Percentiles rank a stretch among this genome's conserved stretches.
These are phyloP conservation scores for Nemania diffusa DNA, from an alignment of 2,329 filamentous ascomycete genomes.

Conservation along the genomic window DNA sequence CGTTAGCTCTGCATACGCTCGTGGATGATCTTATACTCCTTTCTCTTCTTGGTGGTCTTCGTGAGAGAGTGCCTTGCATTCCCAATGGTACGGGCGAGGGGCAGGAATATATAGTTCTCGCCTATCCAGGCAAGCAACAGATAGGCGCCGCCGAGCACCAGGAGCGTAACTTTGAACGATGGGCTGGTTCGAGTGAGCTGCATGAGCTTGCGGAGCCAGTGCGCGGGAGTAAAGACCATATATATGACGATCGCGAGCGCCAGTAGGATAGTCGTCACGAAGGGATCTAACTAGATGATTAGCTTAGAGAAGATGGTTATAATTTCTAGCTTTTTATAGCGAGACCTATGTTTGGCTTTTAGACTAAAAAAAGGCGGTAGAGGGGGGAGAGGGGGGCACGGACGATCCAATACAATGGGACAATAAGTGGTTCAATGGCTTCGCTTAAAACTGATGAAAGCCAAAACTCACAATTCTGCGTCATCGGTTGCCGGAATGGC, in stretches of 20 bases:
- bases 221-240: conserved; percentile 80
- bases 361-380: background rate
- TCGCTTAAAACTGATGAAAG: background rate
- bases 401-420: background rate
- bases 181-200: conserved; percentile 81
- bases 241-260: conserved; percentile 76
- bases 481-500: conserved; percentile 85
- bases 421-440: background rate
- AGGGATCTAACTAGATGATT: conserved; percentile 73
- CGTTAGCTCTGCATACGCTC: conserved; percentile 68
- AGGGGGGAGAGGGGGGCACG: background rate
- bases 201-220: conserved; percentile 79
- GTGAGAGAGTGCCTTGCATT: conserved; percentile 66
- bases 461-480: conserved; percentile 75
- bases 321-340: background rate
- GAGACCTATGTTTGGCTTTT: background rate
- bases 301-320: conserved; percentile 28
- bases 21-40: conserved; percentile 84
- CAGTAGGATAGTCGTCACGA: conserved; percentile 78
- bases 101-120: conserved; percentile 77
- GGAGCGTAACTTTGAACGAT: conserved; percentile 77
- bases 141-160: conserved; percentile 75
- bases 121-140: conserved; percentile 75
- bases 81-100: conserved; percentile 75
- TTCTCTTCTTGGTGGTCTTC: conserved; percentile 77